Evolutionary conservation across 2,329 filamentous ascomycete species (phyloP).

Genomic region (Stachybotrys chlorohalonatus): DNA sequence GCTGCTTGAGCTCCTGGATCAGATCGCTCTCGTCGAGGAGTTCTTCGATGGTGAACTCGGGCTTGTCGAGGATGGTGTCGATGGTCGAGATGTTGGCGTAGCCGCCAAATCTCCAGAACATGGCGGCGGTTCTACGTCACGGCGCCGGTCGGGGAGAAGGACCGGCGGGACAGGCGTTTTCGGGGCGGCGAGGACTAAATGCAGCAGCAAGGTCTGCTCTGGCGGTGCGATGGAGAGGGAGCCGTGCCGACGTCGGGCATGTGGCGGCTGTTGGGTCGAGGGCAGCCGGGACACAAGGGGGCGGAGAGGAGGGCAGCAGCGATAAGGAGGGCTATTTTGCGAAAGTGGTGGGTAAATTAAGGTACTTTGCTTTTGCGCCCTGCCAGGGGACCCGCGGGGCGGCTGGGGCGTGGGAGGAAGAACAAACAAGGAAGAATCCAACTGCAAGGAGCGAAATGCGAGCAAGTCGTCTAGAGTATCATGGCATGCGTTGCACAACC

Average conservation of each 20-base stretch:
- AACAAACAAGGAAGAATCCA: neutral
- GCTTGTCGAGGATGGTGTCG: slow-evolving; percentile 93
- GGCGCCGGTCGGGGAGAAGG: slow-evolving; percentile 20
- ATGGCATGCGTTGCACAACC: neutral
- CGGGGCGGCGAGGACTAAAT: slow-evolving; percentile 6
- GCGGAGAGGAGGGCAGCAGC: neutral
- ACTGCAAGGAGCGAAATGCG: too few relatives aligned
- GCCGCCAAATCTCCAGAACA: slow-evolving; percentile 99
- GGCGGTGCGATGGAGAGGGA: neutral
- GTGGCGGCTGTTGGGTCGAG: slow-evolving; percentile 1
- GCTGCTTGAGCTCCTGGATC: slow-evolving; percentile 95
- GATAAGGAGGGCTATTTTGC: neutral
- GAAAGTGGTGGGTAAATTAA: neutral
- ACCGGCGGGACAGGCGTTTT: slow-evolving; percentile 16
- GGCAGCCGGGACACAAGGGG: slow-evolving; percentile 7
- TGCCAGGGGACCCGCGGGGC: neutral
- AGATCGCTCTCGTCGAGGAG: slow-evolving; percentile 92
- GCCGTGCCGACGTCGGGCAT: neutral
- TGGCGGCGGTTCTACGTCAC: slow-evolving; percentile 46
- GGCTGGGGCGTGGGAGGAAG: neutral
- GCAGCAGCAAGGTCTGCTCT: slow-evolving; percentile 12
- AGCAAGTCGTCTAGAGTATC: neutral
- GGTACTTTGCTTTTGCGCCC: neutral
- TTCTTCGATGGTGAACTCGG: slow-evolving; percentile 91
- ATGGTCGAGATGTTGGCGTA: slow-evolving; percentile 97